These are phyloP conservation scores for Trichocomaceae sp. DNA, from an alignment of 2,329 filamentous ascomycete genomes.

Conservation along the genomic window DNA sequence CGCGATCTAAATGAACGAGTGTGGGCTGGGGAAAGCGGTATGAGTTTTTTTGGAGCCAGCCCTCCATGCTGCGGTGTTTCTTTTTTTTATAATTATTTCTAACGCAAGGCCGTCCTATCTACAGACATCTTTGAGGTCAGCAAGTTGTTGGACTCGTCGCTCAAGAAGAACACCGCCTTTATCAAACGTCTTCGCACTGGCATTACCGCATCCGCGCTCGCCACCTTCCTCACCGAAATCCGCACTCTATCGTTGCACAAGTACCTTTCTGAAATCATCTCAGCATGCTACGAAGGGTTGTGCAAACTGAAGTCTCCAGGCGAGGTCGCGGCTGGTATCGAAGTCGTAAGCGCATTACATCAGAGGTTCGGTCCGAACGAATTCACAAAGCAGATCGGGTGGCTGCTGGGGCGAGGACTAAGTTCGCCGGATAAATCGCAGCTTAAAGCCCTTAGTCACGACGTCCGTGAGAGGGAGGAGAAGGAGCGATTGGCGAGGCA, in stretches of 20 bases:
- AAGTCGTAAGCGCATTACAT: constrained; percentile 90
- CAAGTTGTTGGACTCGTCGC: constrained; percentile 79
- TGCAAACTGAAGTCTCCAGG: constrained; percentile 84
- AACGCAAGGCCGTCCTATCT: constrained; percentile 1
- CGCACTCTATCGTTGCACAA: constrained; percentile 86
- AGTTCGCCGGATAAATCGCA: constrained; percentile 81
- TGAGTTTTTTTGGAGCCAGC: constrained; percentile 16
- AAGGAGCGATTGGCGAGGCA: constrained; percentile 86
- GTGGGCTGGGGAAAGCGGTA: constrained; percentile 86
- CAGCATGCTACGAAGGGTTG: constrained; percentile 88
- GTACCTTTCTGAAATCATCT: constrained; percentile 94
- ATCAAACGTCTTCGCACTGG: constrained; percentile 93
- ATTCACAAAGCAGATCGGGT: constrained; percentile 86
- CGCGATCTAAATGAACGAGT: constrained; percentile 78
- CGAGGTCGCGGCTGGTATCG: constrained; percentile 87
- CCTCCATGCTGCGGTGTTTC: not conserved
- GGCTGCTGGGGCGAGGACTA: constrained; percentile 85
- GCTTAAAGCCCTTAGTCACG: constrained; percentile 69
- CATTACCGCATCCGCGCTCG: constrained; percentile 69
- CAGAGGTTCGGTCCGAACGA: constrained; percentile 86
- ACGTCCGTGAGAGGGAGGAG: constrained; percentile 88
- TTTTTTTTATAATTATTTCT: constrained; percentile 20
- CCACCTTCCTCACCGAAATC: constrained; percentile 84
- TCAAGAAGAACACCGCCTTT: constrained; percentile 98
- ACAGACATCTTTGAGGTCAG: constrained; percentile 71